A percentile compares a stretch with the other conserved stretches of the same genome.
phyloP scores from a whole-genome alignment of 2,329 filamentous ascomycete genomes.

The Monilinia polystroma region DNA sequence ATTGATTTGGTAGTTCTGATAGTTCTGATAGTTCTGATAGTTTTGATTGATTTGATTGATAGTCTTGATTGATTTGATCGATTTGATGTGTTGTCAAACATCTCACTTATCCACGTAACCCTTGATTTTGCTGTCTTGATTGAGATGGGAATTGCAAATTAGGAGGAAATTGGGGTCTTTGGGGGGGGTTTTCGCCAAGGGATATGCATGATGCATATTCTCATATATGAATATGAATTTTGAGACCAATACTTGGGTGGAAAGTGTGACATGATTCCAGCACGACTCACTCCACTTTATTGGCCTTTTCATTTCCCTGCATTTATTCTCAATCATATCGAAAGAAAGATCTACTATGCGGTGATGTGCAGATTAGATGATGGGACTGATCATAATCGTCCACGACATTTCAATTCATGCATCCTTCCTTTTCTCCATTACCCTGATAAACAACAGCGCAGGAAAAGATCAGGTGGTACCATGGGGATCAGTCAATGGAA shows the following conservation, averaged over 20 bases:
- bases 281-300: background rate
- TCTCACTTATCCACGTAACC: background rate
- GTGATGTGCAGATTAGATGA: background rate
- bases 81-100: constrained; percentile 16
- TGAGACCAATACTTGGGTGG: background rate
- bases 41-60: background rate
- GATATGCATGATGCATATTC: constrained; percentile 10
- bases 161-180: constrained; percentile 17
- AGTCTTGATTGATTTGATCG: constrained; percentile 5
- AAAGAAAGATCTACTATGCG: background rate
- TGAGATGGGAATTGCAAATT: background rate
- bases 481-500: background rate
- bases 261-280: background rate
- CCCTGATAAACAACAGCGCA: constrained; percentile 8
- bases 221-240: background rate
- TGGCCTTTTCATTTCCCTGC: constrained; percentile 2
- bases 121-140: background rate
- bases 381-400: background rate
- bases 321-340: background rate
- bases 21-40: no score
- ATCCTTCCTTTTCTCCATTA: constrained; percentile 6
- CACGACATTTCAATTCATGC: constrained; percentile 17
- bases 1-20: no score
- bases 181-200: constrained; percentile 5
- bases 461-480: background rate